phyloP scores from a whole-genome alignment of 192 early-diverging fungal species.

The Lobulomyces angularis region DNA sequence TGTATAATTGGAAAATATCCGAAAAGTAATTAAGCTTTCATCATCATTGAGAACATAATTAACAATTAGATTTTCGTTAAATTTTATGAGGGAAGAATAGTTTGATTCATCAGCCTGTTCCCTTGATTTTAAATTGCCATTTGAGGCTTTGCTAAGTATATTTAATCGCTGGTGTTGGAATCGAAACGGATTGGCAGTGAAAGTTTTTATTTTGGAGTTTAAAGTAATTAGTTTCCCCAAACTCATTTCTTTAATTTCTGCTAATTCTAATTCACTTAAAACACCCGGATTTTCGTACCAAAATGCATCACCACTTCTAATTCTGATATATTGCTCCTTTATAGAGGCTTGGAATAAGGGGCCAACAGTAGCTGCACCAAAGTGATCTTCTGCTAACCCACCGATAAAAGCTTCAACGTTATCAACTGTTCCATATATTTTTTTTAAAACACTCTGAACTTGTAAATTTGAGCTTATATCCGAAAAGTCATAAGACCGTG shows the following conservation, averaged over 20 bases:
- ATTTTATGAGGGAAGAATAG: no score
- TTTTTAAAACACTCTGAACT: slow-evolving; percentile 7
- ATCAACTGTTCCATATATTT: slow-evolving; percentile 15
- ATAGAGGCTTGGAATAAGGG: slow-evolving; percentile 17
- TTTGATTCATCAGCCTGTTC: no score
- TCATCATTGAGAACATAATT: no score
- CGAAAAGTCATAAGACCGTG: no score
- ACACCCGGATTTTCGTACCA: slow-evolving; percentile 43
- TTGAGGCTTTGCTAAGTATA: no score
- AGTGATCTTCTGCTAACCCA: slow-evolving; percentile 17
- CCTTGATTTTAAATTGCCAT: no score
- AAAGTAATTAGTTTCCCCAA: slow-evolving; percentile 17
- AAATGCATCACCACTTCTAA: slow-evolving; percentile 33
- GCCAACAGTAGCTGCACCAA: slow-evolving; percentile 10
- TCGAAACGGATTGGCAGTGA: slow-evolving; percentile 26
- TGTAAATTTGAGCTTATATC: no score
- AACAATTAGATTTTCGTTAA: no score
- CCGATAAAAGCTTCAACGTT: slow-evolving; percentile 26
- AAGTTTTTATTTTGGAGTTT: slow-evolving; percentile 27
- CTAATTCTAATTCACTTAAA: slow-evolving; percentile 20
- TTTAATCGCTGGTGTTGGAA: no score
- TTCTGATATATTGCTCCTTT: slow-evolving; percentile 22
- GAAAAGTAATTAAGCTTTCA: no score
- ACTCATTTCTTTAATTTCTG: slow-evolving; percentile 12
- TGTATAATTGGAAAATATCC: no score